Evolutionary conservation across 768 basidiomycete species (phyloP), one percentile per base, ranked within the genome.

Genomic region (Tubosaeta sp.): DNA sequence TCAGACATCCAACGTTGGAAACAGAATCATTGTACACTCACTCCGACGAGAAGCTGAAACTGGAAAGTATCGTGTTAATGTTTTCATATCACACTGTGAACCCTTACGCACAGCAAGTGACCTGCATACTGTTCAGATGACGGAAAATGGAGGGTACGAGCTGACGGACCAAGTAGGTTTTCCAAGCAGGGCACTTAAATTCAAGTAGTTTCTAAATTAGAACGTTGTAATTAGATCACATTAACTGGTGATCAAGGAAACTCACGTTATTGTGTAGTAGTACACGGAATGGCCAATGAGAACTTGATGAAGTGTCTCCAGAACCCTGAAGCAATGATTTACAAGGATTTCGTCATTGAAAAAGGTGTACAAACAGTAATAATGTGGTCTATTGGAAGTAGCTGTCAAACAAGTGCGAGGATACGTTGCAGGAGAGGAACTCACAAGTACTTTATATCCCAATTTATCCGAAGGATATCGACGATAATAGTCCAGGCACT

Each of bases 241-340:
- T 25, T 16, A 7, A 26, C n/a, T 19, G 25, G 19, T 13, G 4
- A 12, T 2, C 12, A 33, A 16, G 43, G 19, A 27, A 12, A 67
- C 81, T 51, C 63, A 83, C 83, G 72, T 73, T 59, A 85, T 65
- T 0, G 74, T 62, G 59, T 83, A 85, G 52, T 67, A 78, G 59
- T 85, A 84, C 27, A 81, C 65, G 9, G 70, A 65, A 60, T 83
- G 75, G 1, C 71, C 77, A 50, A 83, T 74, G 58, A 84, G 73
- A 5, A 65, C 65, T 61, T 83, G 77, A 58, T 85, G 78, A 0
- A 72, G 45, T 0, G 72, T 59, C 59, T 80, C 80, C 39, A 83
- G 56, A 1, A 71, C 14, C 73, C 82, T 83, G 50, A 13, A 46
- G 44, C 46, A 43, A 38, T 19, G 14, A 11, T 52, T 26, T 6